These are phyloP conservation scores for Verticillium isaacii DNA, from an alignment of 2,329 filamentous ascomycete genomes.

Conservation along the genomic window DNA sequence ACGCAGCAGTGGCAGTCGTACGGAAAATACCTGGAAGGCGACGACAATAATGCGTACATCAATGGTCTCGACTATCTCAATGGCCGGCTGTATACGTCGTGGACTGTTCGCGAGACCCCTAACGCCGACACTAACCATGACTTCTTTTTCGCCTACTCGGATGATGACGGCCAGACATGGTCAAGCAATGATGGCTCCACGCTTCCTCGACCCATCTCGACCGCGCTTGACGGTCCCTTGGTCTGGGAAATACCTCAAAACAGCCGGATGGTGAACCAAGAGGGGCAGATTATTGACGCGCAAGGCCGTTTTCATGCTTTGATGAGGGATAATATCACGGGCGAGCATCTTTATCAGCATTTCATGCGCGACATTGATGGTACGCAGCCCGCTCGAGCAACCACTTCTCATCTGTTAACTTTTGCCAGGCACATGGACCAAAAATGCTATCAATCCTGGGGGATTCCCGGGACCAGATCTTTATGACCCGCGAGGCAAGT, in stretches of 20 bases:
- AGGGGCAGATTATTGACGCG: slow-evolving; percentile 13
- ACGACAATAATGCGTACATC: slow-evolving; percentile 16
- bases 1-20: slow-evolving; percentile 9
- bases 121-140: slow-evolving; percentile 16
- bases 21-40: slow-evolving; percentile 12
- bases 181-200: slow-evolving; percentile 7
- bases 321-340: slow-evolving; percentile 11
- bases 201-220: slow-evolving; percentile 3
- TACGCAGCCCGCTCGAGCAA: not conserved
- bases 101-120: slow-evolving; percentile 14
- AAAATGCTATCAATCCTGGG: slow-evolving; percentile 8
- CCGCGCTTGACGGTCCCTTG: not conserved
- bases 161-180: slow-evolving; percentile 12
- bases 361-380: slow-evolving; percentile 9
- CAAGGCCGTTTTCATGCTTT: slow-evolving; percentile 12
- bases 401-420: not conserved
- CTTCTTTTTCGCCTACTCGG: slow-evolving; percentile 12
- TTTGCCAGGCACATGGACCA: slow-evolving; percentile 6
- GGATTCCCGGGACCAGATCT: slow-evolving; percentile 8
- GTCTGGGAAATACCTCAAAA: slow-evolving; percentile 12
- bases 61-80: slow-evolving; percentile 12
- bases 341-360: slow-evolving; percentile 11
- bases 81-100: slow-evolving; percentile 11
- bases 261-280: slow-evolving; percentile 16
- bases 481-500: slow-evolving; percentile 13